These are phyloP conservation scores for Leccinum pachyderme DNA, from an alignment of 1,284 basidiomycete species.

Conservation along the genomic window DNA sequence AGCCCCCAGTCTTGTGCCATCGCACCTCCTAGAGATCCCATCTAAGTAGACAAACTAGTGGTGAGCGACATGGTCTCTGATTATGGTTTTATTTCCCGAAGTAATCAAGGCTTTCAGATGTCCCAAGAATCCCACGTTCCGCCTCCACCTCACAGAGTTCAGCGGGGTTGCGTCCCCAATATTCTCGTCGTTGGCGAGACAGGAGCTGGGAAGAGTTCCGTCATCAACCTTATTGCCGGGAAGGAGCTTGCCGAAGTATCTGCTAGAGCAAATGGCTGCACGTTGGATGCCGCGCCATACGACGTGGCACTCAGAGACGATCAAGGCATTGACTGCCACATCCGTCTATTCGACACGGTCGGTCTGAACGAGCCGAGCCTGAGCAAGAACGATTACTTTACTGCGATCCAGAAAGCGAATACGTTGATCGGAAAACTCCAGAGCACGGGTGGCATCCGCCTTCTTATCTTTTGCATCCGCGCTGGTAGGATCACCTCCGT, in stretches of 20 bases:
- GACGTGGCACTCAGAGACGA: slow-evolving; percentile 18
- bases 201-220: slow-evolving; percentile 27
- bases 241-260: slow-evolving; percentile 18
- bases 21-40: not conserved
- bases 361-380: slow-evolving; percentile 24
- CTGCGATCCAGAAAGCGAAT: slow-evolving; percentile 22
- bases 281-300: slow-evolving; percentile 16
- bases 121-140: not conserved
- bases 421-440: slow-evolving; percentile 26
- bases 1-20: not conserved
- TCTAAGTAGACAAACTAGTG: not conserved
- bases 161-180: slow-evolving; percentile 13
- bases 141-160: slow-evolving; percentile 8
- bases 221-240: slow-evolving; percentile 25
- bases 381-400: slow-evolving; percentile 16
- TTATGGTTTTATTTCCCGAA: not conserved
- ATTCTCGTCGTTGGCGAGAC: slow-evolving; percentile 27
- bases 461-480: slow-evolving; percentile 29
- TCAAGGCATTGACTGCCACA: slow-evolving; percentile 4
- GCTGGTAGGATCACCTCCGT: slow-evolving; percentile 25
- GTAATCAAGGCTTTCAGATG: slow-evolving; percentile 5
- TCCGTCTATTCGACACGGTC: slow-evolving; percentile 25
- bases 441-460: slow-evolving; percentile 22
- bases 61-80: slow-evolving; percentile 9
- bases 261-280: slow-evolving; percentile 14